phyloP scores from a whole-genome alignment of 495 filamentous ascomycete genomes.

The Staphylotrichum tortipilum region DNA sequence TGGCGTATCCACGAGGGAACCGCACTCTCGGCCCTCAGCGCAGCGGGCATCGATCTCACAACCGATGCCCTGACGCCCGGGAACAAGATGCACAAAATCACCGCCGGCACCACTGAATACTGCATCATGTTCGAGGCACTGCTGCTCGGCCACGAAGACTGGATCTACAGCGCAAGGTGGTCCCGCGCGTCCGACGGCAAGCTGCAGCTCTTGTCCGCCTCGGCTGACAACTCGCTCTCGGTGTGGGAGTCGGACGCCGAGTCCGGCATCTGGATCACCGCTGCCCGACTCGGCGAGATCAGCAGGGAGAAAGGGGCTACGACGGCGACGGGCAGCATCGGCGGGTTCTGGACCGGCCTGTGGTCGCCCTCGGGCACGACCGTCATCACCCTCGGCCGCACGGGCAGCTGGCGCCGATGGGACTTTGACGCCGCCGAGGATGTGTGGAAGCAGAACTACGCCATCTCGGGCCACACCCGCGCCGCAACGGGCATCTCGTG shows the following conservation, averaged over 20 bases:
- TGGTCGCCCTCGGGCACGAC: conserved; percentile 75
- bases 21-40: conserved; percentile 43
- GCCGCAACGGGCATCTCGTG: conserved; percentile 73
- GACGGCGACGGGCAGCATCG: conserved; percentile 88
- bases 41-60: conserved; percentile 35
- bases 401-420: conserved; percentile 91
- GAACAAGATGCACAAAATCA: conserved; percentile 75
- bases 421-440: conserved; percentile 33
- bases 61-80: conserved; percentile 49
- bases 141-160: conserved; percentile 93
- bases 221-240: conserved; percentile 88
- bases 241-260: conserved; percentile 79
- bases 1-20: conserved; percentile 76
- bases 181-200: conserved; percentile 38
- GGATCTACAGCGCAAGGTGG: conserved; percentile 89
- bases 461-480: conserved; percentile 75
- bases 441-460: conserved; percentile 69
- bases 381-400: conserved; percentile 76
- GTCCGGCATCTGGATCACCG: conserved; percentile 85
- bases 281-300: conserved; percentile 80
- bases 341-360: conserved; percentile 91
- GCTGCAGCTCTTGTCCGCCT: conserved; percentile 76
- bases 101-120: conserved; percentile 47
- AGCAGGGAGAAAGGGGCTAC: conserved; percentile 89
- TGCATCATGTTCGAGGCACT: conserved; percentile 91